Base-by-base conservation (phyloP, 495 filamentous ascomycete species). In the Neurospora sp. region DNA sequence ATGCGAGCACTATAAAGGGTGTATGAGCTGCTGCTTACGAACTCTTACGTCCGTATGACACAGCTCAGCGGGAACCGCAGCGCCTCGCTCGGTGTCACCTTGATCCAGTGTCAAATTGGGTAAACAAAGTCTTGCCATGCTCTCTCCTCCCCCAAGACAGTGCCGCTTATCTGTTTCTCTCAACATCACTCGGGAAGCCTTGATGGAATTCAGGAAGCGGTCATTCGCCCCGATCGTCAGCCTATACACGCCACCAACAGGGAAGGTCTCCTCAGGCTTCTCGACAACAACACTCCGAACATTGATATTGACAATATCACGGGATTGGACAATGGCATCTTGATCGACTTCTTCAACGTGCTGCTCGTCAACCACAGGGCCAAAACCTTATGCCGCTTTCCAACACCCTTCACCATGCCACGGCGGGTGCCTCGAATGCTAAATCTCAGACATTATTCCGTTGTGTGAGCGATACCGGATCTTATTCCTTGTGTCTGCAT, bases 391-490 rank as follows among this genome's bases (percentile, higher is more conserved):
- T 22, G n/a, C 22, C 38, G 41, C 27, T 71, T 31, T 40, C 22
- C 31, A 44, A 12, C 69, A 40, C 35, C 42, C 38, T 40, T 68
- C 69, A 68, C 70, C 72, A 74, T 72, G 69, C 44, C 69, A 75
- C 69, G 73, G 53, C 37, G 44, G 75, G 65, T 65, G 53, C 53
- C 73, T 53, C 70, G 69, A 75, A 70, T 78, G 77, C 78, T 70
- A 76, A 77, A 81, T 81, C 79, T 81, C 69, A 81, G 79, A 81
- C 79, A 81, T 45, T 1, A 18, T 71, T 12, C n/a, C 71, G 76
- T 75, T 74, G 74, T 72, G 69, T 73, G 74, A 72, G 48, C 70
- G 72, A 71, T 69, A 72, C 70, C 35, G 75, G 14, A 74, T 70
- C 69, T 73, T 48, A 42, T 65, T 40, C 61, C 41, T 70, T 59